Evolutionary conservation across 345 rosid species (phyloP).

Genomic region (Sisymbrium irio): DNA sequence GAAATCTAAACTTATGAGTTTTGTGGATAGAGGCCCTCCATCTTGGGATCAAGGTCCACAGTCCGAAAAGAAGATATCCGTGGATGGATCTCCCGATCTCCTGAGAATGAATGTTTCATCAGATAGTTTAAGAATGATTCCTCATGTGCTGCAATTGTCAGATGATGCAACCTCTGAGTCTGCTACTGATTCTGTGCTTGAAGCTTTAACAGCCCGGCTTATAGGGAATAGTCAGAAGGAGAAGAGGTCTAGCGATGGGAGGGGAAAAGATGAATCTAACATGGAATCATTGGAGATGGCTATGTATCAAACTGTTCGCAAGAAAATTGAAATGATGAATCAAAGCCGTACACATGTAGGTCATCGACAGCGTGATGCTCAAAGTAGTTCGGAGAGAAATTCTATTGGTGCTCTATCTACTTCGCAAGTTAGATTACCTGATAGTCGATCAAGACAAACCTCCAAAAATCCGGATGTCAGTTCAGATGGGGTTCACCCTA

Average conservation of each 20-base stretch:
- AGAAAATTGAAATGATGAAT: constrained; percentile 37
- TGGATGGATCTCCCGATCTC: constrained; percentile 38
- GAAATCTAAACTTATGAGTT: constrained; percentile 90
- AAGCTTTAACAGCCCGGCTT: constrained; percentile 49
- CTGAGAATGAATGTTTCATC: constrained; percentile 34
- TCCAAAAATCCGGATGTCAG: constrained; percentile 39
- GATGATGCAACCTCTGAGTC: constrained; percentile 49
- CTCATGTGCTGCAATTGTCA: constrained; percentile 40
- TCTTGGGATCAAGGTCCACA: constrained; percentile 60
- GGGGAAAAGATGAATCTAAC: constrained; percentile 36
- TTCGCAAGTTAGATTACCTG: constrained; percentile 48
- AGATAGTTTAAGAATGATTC: constrained; percentile 36
- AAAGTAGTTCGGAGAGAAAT: constrained; percentile 33
- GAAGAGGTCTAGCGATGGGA: constrained; percentile 39
- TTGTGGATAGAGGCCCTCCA: constrained; percentile 65
- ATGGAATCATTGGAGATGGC: constrained; percentile 64
- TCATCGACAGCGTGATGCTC: constrained; percentile 29
- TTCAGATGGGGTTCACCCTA: constrained; percentile 70
- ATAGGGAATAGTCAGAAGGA: constrained; percentile 49
- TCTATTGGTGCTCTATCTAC: constrained; percentile 43
- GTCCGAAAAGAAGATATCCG: constrained; percentile 38
- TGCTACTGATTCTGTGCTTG: constrained; percentile 46
- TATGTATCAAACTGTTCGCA: constrained; percentile 45
- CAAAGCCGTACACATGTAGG: constrained; percentile 32
- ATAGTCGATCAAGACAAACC: constrained; percentile 51